A percentile compares a stretch with the other conserved stretches of the same genome.
phyloP scores from a whole-genome alignment of 768 basidiomycete genomes.

The Harrya chromipes region DNA sequence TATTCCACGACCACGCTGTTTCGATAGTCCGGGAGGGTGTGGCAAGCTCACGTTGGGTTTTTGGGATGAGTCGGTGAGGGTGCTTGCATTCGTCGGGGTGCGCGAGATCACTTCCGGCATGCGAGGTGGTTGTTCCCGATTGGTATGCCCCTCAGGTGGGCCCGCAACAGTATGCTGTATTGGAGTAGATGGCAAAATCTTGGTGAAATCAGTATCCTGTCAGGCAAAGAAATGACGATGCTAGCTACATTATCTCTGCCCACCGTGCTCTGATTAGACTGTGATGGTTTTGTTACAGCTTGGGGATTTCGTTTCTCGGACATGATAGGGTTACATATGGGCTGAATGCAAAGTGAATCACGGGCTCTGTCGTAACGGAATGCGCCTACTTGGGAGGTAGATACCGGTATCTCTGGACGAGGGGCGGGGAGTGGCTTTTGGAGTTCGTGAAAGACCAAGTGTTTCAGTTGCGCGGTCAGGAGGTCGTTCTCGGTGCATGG shows the following conservation, averaged over 20 bases:
- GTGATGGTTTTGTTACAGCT: not conserved
- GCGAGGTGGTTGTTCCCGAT: not conserved
- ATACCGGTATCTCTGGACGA: not conserved
- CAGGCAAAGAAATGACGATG: not conserved
- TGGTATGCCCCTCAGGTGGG: no score
- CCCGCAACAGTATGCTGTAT: not conserved
- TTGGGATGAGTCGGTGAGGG: not conserved
- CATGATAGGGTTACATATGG: not conserved
- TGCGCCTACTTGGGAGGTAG: slow-evolving; percentile 3
- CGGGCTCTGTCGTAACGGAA: not conserved
- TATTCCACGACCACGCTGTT: not conserved
- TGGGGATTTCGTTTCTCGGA: not conserved
- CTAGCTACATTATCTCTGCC: slow-evolving; percentile 3
- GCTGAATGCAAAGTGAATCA: slow-evolving; percentile 7
- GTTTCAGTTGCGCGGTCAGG: slow-evolving; percentile 3
- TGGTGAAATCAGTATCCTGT: not conserved
- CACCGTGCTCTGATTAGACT: not conserved
- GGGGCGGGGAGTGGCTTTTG: not conserved
- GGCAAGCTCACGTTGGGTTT: slow-evolving; percentile 2
- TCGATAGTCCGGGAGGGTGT: slow-evolving; percentile 10
- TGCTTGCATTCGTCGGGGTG: not conserved
- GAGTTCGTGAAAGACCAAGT: not conserved
- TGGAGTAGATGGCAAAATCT: slow-evolving; percentile 7
- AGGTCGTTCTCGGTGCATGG: not conserved
- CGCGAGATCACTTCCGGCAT: not conserved